Conservation (phyloP, 306 rosid species). For the Nissolia schottii region DNA sequence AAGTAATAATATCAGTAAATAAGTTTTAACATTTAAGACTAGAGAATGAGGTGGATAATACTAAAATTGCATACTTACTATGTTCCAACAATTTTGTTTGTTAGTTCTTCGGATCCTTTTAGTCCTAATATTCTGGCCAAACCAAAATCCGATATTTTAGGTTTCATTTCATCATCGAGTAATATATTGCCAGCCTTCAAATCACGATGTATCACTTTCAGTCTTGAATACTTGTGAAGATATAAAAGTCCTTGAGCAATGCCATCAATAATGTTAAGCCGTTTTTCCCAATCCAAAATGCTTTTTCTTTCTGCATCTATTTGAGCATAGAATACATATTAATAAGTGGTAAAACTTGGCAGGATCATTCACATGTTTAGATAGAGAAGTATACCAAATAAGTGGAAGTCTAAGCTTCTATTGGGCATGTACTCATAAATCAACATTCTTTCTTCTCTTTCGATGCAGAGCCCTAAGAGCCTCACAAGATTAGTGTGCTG, state of each 20-base stretch:
- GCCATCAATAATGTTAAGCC: slow-evolving; percentile 33
- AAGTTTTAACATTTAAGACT: neutral
- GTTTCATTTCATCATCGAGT: slow-evolving; percentile 39
- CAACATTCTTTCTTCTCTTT: too few species aligned
- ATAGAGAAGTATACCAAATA: too few species aligned
- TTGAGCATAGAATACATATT: neutral
- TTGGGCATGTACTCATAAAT: too few species aligned
- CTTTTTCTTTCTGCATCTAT: slow-evolving; percentile 16
- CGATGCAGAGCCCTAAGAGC: too few species aligned
- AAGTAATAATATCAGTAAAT: neutral
- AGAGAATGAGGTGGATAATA: neutral
- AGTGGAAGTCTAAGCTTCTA: too few species aligned
- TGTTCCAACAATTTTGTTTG: slow-evolving; percentile 37
- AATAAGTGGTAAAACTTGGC: neutral
- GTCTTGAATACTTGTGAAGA: slow-evolving; percentile 40
- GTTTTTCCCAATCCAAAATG: slow-evolving; percentile 29
- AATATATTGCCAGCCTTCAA: slow-evolving; percentile 36
- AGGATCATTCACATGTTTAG: neutral
- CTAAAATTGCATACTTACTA: slow-evolving; percentile 13
- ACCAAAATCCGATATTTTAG: slow-evolving; percentile 45
- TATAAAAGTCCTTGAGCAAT: slow-evolving; percentile 40
- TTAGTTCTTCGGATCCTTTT: slow-evolving; percentile 22
- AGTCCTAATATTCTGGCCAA: slow-evolving; percentile 34
- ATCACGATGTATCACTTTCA: slow-evolving; percentile 35
- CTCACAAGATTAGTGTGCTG: too few species aligned